Evolutionary conservation across 2,329 filamentous ascomycete genomes (phyloP), one percentile per base, ranked within the genome.

Genomic region (Xylaria sp.): DNA sequence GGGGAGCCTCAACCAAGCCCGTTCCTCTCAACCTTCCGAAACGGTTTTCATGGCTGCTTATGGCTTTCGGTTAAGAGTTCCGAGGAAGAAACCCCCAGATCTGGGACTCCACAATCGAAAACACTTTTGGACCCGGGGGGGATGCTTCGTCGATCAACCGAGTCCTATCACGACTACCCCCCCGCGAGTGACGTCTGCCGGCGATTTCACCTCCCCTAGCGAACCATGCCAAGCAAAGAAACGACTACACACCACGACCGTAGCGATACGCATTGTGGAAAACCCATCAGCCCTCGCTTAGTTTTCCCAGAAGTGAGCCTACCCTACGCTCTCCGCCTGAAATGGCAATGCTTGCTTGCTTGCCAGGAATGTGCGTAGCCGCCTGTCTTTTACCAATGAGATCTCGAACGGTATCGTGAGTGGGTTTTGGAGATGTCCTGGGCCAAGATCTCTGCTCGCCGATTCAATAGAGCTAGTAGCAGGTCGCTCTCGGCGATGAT

Each of bases 1-100:
- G 67, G 69, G 63, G 72, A 73, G 72, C 71, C 73, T 74, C 72
- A 74, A 72, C 66, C 59, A 68, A 54, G 65, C 60, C 66, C 61
- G 58, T 63, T 62, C 65, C 59, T 66, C 70, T 20, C 63, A 67
- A 66, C 20, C 42, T 42, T 71, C 71, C 71, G 69, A 72, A 73
- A 73, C 71, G 70, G 69, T 61, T 71, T 70, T 70, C n/a, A 66
- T 68, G 73, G 73, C 73, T 73, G 72, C 72, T 74, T 74, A 75
- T 74, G 73, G 73, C 73, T 75, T 61, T 75, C 73, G 73, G 72
- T 69, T 62, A 73, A 57, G 49, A 61, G 72, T 72, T 72, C 72
- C 72, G 73, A 63, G 69, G 58, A 15, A 61, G 49, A 65, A n/a
- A 49, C 17, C 63, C 31, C 56, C 44, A 57, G 60, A 69, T 67